Evolutionary conservation across 202 grass and related monocot species (phyloP), one percentile per base, ranked within the genome.

Genomic region (Bolboschoenoplectus hybrid): DNA sequence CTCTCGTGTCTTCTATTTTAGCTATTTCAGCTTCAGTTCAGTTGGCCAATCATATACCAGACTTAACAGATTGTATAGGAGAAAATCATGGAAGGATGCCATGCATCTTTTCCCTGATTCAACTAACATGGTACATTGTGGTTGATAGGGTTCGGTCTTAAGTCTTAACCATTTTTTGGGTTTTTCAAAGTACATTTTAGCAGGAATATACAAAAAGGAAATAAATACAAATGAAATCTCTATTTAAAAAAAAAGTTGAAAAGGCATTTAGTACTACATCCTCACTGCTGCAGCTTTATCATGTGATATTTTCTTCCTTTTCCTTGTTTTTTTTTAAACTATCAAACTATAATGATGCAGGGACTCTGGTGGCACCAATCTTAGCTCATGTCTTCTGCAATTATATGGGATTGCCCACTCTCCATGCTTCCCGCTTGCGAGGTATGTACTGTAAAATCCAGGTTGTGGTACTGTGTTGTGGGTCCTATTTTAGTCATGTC

Each of bases 331-430:
- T 20, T 61, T 58, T 85, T 60, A 79, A 26, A 79, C 51, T 58
- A 35, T 41, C 19, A 79, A 60, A 79, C 35, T 8, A 58, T 36
- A 70, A 82, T 71, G 44, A 14, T 88, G 32, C 84, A 98, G 95
- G 93, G 7, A 91, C 92, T 82, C 69, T 98, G 46, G 20, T 93
- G 32, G 86, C 90, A 81, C 91, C 95, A 20, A 90, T 98, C 87
- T 79, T 92, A 73, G 95, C 91, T 69, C 95, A 98, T 50, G 71
- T 98, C 82, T 89, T 98, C 67, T 98, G 95, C 84, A 98, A 98
- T 85, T 81, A 92, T 82, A 95, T 98, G 95, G 93, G 91, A 8
- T 88, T 98, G 73, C 95, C 95, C 83, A 79, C 85, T 55, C 89
- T 92, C 55, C 89, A 38, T 12, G 89, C 88, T 72, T 61, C 81